A percentile compares a stretch with the other conserved stretches of the same genome.
These are phyloP conservation scores for Blastomyces parvus DNA, from an alignment of 2,329 filamentous ascomycete species.

Conservation along the genomic window DNA sequence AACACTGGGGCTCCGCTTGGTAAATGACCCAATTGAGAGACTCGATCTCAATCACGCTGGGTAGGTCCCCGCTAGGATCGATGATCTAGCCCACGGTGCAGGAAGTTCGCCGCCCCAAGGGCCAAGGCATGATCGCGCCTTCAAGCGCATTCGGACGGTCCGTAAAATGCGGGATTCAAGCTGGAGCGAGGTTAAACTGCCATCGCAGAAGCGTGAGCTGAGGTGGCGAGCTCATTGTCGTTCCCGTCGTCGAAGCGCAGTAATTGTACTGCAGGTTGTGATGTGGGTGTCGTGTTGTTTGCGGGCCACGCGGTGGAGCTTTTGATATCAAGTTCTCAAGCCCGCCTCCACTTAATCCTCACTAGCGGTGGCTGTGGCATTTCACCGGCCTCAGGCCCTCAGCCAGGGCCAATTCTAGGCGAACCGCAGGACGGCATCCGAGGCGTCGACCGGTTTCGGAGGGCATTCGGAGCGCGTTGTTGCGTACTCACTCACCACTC, in stretches of 20 bases:
- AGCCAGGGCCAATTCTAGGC: neutral
- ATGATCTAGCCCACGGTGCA: neutral
- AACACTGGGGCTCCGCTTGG: neutral
- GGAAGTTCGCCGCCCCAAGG: neutral
- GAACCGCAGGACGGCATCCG: too few relatives aligned
- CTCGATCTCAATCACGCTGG: neutral
- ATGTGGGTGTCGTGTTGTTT: neutral
- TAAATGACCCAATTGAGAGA: neutral
- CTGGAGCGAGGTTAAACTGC: neutral
- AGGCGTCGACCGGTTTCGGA: too few relatives aligned
- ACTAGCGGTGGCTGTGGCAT: neutral
- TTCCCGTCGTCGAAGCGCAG: neutral
- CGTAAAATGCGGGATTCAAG: neutral
- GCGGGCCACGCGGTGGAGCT: neutral
- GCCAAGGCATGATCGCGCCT: neutral
- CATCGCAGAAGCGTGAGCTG: neutral
- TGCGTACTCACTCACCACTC: too few relatives aligned
- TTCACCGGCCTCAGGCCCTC: slow-evolving; percentile 2
- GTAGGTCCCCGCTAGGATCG: neutral
- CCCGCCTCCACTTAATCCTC: neutral
- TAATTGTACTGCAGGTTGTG: neutral
- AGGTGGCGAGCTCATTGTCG: neutral
- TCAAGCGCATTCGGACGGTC: neutral
- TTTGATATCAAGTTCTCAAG: neutral
- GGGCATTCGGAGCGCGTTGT: too few relatives aligned